These are phyloP conservation scores for Lasiodiplodia gonubiensis DNA, from an alignment of 2,329 filamentous ascomycete species.

Conservation along the genomic window DNA sequence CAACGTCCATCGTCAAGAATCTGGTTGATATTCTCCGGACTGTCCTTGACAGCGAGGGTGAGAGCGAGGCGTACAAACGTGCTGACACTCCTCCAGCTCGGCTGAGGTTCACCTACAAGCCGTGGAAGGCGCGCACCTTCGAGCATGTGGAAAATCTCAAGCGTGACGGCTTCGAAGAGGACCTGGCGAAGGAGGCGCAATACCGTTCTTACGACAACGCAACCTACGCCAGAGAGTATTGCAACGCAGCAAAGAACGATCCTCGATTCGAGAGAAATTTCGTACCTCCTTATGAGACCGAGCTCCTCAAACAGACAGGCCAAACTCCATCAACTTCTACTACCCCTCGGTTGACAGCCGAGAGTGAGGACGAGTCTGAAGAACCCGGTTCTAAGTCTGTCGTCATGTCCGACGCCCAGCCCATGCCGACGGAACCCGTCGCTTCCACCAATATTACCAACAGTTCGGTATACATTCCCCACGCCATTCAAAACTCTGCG, in stretches of 20 bases:
- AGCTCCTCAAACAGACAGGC: slow-evolving; percentile 33
- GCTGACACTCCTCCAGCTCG: slow-evolving; percentile 63
- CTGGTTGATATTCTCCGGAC: slow-evolving; percentile 83
- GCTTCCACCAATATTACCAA: background rate
- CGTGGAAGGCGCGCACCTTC: slow-evolving; percentile 57
- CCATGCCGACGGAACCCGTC: background rate
- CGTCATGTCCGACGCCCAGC: slow-evolving; percentile 46
- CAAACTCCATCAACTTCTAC: slow-evolving; percentile 11
- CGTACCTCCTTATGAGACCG: slow-evolving; percentile 60
- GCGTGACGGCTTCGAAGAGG: slow-evolving; percentile 57
- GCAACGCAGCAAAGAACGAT: slow-evolving; percentile 65
- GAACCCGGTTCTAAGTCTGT: slow-evolving; percentile 43
- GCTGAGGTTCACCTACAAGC: slow-evolving; percentile 53
- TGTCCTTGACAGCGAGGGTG: slow-evolving; percentile 77
- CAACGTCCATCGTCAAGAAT: slow-evolving; percentile 75
- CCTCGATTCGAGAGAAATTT: slow-evolving; percentile 68
- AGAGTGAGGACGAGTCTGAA: slow-evolving; percentile 34
- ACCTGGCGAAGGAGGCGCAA: slow-evolving; percentile 76
- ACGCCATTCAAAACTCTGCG: slow-evolving; percentile 10
- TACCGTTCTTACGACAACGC: slow-evolving; percentile 78
- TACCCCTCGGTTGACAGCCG: slow-evolving; percentile 12
- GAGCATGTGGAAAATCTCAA: slow-evolving; percentile 53
- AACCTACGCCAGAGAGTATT: slow-evolving; percentile 73
- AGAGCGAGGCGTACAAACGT: slow-evolving; percentile 68
- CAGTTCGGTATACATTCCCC: slow-evolving; percentile 11